Evolutionary conservation across 139 green algal genomes (phyloP).

Genomic region (Desmodesmus armatus): DNA sequence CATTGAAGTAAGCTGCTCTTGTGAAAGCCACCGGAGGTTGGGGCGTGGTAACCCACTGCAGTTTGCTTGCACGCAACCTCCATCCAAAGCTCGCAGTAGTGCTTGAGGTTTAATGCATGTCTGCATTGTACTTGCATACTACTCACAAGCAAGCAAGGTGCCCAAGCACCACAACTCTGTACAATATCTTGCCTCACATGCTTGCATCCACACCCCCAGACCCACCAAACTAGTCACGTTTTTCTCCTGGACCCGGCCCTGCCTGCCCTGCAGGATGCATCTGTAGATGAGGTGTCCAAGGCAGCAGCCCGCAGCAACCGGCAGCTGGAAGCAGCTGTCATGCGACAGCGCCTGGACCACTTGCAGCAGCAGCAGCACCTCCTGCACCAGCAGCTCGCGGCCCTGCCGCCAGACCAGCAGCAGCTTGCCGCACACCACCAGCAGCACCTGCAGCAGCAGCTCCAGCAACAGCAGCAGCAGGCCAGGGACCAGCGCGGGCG

Average conservation of each 20-base stretch:
- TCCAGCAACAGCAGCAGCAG: constrained; percentile 13
- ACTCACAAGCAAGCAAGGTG: no score
- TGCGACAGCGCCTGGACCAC: constrained; percentile 27
- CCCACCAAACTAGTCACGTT: not conserved
- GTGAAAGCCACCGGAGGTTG: not conserved
- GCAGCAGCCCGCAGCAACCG: not conserved
- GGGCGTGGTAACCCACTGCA: no score
- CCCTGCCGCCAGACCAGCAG: constrained; percentile 22
- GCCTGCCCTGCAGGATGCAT: not conserved
- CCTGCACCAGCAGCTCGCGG: constrained; percentile 10
- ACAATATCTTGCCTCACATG: no score
- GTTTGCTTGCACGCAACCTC: no score
- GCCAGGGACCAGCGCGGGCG: not conserved
- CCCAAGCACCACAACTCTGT: no score
- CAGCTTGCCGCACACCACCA: constrained; percentile 5
- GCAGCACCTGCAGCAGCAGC: not conserved
- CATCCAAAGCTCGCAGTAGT: no score
- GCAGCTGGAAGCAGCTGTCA: constrained; percentile 31
- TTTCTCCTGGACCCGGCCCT: not conserved
- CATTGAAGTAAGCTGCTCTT: not conserved
- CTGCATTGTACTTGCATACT: no score
- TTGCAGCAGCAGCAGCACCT: constrained; percentile 35
- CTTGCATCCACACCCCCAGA: not conserved
- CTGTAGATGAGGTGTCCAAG: not conserved
- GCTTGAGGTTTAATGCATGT: no score